Evolutionary conservation across 768 basidiomycete genomes (phyloP).

Genomic region (Hypholoma sublateritium): DNA sequence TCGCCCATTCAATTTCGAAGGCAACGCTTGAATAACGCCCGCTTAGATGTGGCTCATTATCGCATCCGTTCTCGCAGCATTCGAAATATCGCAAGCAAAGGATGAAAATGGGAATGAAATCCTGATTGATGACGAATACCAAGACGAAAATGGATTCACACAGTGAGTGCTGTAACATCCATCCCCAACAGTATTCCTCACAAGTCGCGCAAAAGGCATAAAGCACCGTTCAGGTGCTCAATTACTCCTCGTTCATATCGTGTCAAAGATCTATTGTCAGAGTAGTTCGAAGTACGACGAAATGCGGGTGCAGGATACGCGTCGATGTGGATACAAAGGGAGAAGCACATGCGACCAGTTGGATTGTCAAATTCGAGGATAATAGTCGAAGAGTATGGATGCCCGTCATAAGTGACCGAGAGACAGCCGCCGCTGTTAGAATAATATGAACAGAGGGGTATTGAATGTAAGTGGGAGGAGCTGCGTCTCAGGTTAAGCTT

Average conservation of each 20-base stretch:
- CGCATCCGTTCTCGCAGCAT: constrained; percentile 28
- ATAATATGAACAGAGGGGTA: too few species aligned
- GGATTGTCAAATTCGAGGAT: too few species aligned
- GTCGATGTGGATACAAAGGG: too few species aligned
- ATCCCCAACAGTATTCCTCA: neutral
- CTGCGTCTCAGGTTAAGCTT: too few species aligned
- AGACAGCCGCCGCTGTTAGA: too few species aligned
- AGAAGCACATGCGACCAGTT: too few species aligned
- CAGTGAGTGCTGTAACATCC: neutral
- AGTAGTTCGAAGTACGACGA: neutral
- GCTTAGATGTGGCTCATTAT: constrained; percentile 20
- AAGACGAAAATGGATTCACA: neutral
- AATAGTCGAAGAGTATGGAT: too few species aligned
- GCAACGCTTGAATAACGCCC: too few species aligned
- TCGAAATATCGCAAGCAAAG: constrained; percentile 24
- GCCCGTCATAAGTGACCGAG: too few species aligned
- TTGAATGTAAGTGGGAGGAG: too few species aligned
- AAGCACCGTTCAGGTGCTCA: neutral
- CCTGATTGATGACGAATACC: constrained; percentile 6
- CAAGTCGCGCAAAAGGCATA: neutral
- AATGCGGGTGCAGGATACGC: too few species aligned
- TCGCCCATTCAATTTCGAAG: neutral
- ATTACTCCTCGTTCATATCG: neutral
- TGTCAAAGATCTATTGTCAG: neutral
- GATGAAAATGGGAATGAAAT: constrained; percentile 24